Evolutionary conservation across 345 rosid genomes (phyloP), one percentile per base, ranked within the genome.

Genomic region (Citrus australasica): DNA sequence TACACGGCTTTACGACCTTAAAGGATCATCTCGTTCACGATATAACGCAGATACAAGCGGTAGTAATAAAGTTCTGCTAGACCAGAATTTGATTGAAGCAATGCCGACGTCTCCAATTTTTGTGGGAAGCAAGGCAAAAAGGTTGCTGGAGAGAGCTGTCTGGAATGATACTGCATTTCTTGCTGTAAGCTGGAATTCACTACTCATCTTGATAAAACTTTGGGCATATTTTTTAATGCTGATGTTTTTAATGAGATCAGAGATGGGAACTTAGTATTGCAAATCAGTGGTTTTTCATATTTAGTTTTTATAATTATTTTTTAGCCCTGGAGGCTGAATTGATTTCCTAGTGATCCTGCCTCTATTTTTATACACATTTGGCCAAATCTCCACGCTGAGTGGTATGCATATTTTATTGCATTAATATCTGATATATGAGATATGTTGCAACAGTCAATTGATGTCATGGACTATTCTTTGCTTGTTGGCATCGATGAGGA

Each of bases 161-260:
- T 96, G 98, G 99, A 96, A 94, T 62, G 98, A 96, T 78, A 96
- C 99, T 77, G 81, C 91, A 42, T 96, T 96, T 88, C 99, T 96
- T 48, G 98, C 97, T 38, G 97, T 94, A 90, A 90, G 97, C 88
- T 75, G 67, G 28, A 70, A 65, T 76, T 69, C 56, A 58, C 35
- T 58, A 33, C 42, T 40, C 14, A 24, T 75, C 66, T 28, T 58
- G 55, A 33, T 82, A 46, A 21, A 19, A 28, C 11, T 28, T 17
- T 4, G 11, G 38, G 27, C 67, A n/a, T 37, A 7, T 73, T 73
- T 40, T 35, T 37, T 2, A 2, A 16, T 71, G 51, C 51, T 11
- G 30, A 7, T 58, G 13, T 73, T 53, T 76, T 77, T 59, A 42
- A 10, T 1, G 42, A 14, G 24, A 38, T 75, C 35, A 40, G 32